Percentiles rank a stretch among this genome's conserved stretches.
phyloP scores from a whole-genome alignment of 2,329 filamentous ascomycete genomes.

The Penicillium rolfsii region DNA sequence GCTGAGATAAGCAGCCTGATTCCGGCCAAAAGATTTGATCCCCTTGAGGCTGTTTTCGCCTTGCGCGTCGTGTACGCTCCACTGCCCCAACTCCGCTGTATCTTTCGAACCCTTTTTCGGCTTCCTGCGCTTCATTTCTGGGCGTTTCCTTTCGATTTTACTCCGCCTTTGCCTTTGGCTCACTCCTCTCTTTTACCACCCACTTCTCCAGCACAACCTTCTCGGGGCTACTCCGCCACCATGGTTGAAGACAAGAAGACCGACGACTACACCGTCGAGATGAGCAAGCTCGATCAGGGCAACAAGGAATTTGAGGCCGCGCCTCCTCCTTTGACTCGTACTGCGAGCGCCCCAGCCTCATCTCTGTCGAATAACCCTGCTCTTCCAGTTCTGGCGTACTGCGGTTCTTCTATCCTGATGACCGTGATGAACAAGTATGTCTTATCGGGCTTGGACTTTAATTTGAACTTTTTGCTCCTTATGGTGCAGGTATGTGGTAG shows the following conservation, averaged over 20 bases:
- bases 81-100: slow-evolving; percentile 6
- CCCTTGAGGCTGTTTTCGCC: slow-evolving; percentile 14
- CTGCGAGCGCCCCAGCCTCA: slow-evolving; percentile 38
- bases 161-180: slow-evolving; percentile 8
- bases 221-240: slow-evolving; percentile 33
- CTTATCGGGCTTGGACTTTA: slow-evolving; percentile 86
- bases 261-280: slow-evolving; percentile 71
- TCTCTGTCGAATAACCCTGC: slow-evolving; percentile 73
- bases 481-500: slow-evolving; percentile 75
- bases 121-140: not conserved
- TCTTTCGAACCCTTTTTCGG: not conserved
- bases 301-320: slow-evolving; percentile 52
- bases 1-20: slow-evolving; percentile 16
- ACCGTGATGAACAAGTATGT: slow-evolving; percentile 99
- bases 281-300: slow-evolving; percentile 62
- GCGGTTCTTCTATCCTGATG: slow-evolving; percentile 96
- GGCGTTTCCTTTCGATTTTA: slow-evolving; percentile 8
- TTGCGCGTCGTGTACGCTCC: slow-evolving; percentile 25
- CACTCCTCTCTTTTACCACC: slow-evolving; percentile 2
- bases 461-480: slow-evolving; percentile 94
- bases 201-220: not conserved
- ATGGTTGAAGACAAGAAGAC: slow-evolving; percentile 93
- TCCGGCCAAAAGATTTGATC: slow-evolving; percentile 24
- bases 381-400: slow-evolving; percentile 86
- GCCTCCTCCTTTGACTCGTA: slow-evolving; percentile 40